These are phyloP conservation scores for Onygena corvina DNA, from an alignment of 2,329 filamentous ascomycete species.

Conservation along the genomic window DNA sequence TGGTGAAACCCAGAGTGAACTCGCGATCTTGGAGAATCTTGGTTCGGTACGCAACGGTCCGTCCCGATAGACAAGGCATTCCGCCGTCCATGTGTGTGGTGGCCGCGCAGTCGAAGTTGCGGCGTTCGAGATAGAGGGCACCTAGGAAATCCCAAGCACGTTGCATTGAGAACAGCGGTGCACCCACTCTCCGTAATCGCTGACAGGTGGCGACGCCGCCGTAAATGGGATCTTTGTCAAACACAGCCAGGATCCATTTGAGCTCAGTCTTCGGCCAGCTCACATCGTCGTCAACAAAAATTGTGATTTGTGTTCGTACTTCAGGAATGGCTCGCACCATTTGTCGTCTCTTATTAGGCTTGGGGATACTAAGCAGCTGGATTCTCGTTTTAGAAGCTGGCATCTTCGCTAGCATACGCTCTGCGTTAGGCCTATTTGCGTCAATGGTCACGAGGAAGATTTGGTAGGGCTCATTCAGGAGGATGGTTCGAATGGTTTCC, in stretches of 20 bases:
- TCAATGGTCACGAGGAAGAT: conserved; percentile 80
- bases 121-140: conserved; percentile 79
- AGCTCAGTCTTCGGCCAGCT: conserved; percentile 78
- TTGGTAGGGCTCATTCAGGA: conserved; percentile 47
- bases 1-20: conserved; percentile 80
- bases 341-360: conserved; percentile 91
- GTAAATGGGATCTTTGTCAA: conserved; percentile 63
- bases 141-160: conserved; percentile 79
- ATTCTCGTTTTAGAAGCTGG: conserved; percentile 53
- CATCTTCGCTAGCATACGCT: conserved; percentile 46
- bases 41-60: conserved; percentile 83
- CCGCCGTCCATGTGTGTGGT: conserved; percentile 92
- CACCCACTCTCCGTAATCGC: conserved; percentile 59
- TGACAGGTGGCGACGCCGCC: conserved; percentile 91
- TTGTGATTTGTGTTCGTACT: conserved; percentile 69
- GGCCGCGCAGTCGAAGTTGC: conserved; percentile 93
- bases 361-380: conserved; percentile 61
- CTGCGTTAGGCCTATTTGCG: conserved; percentile 58
- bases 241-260: conserved; percentile 84
- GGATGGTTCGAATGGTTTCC: conserved; percentile 55
- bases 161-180: conserved; percentile 43
- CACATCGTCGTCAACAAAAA: conserved; percentile 94
- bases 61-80: conserved; percentile 90
- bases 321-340: conserved; percentile 83
- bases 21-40: conserved; percentile 74